Evolutionary conservation across 345 rosid species (phyloP), one percentile per base, ranked within the genome.

Genomic region (Salix koriyanagi): DNA sequence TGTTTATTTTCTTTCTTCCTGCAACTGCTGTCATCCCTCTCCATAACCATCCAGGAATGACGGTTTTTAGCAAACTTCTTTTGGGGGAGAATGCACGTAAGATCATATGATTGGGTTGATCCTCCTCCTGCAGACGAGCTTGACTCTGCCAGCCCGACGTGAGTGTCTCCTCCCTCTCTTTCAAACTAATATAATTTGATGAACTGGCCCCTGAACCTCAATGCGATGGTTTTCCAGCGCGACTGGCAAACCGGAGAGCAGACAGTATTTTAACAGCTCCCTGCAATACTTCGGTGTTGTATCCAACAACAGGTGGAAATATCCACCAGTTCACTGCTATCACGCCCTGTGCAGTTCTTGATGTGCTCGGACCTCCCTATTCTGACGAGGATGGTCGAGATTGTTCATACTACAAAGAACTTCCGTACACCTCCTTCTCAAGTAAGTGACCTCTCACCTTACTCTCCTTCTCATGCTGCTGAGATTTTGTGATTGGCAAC

Each of bases 31-130:
- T 87, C 13, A 91, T 91, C 80, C 97, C 97, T 13, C 89, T 91
- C 46, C 97, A 91, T 75, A 89, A 91, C 52, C 97, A 91, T 82
- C 97, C 97, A 0, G 94, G 70, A 54, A 91, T 91, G 94, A 91
- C 97, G 2, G 97, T 90, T 7, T 89, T 91, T 50, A 89, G 83
- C 87, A 91, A 91, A 74, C 90, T 91, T 62, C 75, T 91, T 1
- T 44, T 88, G 0, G 94, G 94, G 97, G 8, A 80, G 86, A 4
- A 87, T 91, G 92, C 97, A 91, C 80, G 87, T 90, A 26, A 90
- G 87, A 77, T 90, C 97, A 0, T 91, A 88, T 16, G 97, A 91
- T 71, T 89, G 83, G 92, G 87, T 84, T 3, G 81, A 79, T 62
- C 86, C 87, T 26, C 44, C 23, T 42, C 39, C 46, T 42, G 61